phyloP scores from a whole-genome alignment of 179 eudicot species.

The Beta macrorhiza region DNA sequence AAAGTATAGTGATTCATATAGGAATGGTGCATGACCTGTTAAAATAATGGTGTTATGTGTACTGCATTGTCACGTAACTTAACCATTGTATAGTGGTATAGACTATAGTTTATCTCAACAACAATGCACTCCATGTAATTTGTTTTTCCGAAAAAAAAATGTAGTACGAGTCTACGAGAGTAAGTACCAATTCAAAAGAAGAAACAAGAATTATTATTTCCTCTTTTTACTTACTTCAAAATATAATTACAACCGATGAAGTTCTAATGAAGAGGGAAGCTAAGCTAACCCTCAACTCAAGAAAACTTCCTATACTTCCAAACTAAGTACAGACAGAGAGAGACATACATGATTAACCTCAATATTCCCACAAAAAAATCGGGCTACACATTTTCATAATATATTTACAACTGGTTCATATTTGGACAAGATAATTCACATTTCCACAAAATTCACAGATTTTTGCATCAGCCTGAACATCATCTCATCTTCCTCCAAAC shows the following conservation, averaged over 20 bases:
- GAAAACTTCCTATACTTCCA: constrained; percentile 3
- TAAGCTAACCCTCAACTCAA: constrained; percentile 9
- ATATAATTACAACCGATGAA: not conserved
- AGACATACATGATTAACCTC: not conserved
- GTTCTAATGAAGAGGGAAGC: constrained; percentile 14
- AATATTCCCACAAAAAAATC: constrained; percentile 13
- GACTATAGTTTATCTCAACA: too few species aligned
- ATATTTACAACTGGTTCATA: constrained; percentile 11
- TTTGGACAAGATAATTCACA: not conserved
- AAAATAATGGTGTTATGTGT: too few species aligned
- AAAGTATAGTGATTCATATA: too few species aligned
- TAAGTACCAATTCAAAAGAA: not conserved
- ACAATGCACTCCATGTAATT: too few species aligned
- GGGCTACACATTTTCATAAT: not conserved
- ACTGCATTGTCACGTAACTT: too few species aligned
- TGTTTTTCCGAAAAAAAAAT: too few species aligned
- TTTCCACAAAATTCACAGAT: not conserved
- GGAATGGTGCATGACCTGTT: too few species aligned
- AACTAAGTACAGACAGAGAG: not conserved
- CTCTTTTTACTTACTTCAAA: not conserved
- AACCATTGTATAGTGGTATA: too few species aligned
- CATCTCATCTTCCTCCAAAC: constrained; percentile 1
- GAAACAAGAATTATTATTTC: not conserved
- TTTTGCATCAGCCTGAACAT: not conserved
- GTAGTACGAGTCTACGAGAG: not conserved